Evolutionary conservation across 331 rosid genomes (phyloP).

Genomic region (Stylosanthes scabra): DNA sequence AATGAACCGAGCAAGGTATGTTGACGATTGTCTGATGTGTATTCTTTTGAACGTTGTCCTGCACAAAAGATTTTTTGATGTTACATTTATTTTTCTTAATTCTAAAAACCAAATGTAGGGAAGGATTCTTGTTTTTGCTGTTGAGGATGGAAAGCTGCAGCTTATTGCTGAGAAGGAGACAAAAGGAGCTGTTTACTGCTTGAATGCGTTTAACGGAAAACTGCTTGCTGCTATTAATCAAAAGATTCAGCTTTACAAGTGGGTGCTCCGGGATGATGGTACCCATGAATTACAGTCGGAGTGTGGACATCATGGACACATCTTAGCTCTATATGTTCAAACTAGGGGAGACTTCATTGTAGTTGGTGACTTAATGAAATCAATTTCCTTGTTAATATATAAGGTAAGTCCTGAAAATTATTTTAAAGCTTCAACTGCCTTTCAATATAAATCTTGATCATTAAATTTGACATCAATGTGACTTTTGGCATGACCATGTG

Average conservation of each 20-base stretch:
- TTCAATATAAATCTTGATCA: no score
- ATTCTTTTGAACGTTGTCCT: slow-evolving; percentile 12
- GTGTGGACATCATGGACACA: slow-evolving; percentile 96
- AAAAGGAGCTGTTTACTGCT: slow-evolving; percentile 86
- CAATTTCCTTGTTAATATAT: slow-evolving; percentile 84
- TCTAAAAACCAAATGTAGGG: slow-evolving; percentile 59
- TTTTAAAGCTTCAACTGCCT: background rate
- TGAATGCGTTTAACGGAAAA: slow-evolving; percentile 92
- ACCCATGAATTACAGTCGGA: slow-evolving; percentile 89
- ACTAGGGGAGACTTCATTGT: slow-evolving; percentile 91
- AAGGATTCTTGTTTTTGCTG: slow-evolving; percentile 83
- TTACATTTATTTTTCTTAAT: slow-evolving; percentile 14
- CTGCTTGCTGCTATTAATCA: slow-evolving; percentile 92
- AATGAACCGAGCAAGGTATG: slow-evolving; percentile 88
- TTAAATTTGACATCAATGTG: no score
- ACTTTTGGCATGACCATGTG: no score
- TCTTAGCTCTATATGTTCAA: slow-evolving; percentile 85
- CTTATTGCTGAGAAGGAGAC: slow-evolving; percentile 95
- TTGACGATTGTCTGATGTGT: background rate
- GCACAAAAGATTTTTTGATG: slow-evolving; percentile 19
- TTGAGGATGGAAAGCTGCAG: slow-evolving; percentile 93
- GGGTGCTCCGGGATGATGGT: slow-evolving; percentile 93
- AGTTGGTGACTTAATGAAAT: slow-evolving; percentile 92
- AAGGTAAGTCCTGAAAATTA: slow-evolving; percentile 57
- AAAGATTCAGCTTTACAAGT: slow-evolving; percentile 90